Base-by-base conservation (phyloP, 768 basidiomycete species). In the Auricularia auricula-judae region DNA sequence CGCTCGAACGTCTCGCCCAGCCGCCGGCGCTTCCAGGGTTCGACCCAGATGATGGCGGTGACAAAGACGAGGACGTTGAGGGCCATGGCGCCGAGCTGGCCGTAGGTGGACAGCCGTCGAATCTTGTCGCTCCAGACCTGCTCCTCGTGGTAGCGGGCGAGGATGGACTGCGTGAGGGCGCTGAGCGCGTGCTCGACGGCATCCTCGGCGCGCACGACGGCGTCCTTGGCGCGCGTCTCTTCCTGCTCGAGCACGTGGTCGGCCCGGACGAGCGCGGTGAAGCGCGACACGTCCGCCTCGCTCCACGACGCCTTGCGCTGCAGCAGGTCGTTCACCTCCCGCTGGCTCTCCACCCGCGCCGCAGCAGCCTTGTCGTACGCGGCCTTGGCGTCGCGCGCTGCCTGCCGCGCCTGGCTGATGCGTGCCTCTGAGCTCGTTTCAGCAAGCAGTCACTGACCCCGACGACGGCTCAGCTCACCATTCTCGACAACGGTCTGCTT, bases 101-200 rank as follows among this genome's bases (percentile, higher is more conserved):
- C 95, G 73, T 98, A 98, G 3, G 97, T 98, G 67, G 91, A 93
- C 34, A 89, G 88, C 69, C 91, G 93, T 42, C 97, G 86, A 66
- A 99, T 97, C 77, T 99, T 99, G 79, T 99, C 96, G 63, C 91
- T 93, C 97, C 97, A 99, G 2, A 98, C 86, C 74, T 99, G 97
- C 73, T 99, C 97, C 76, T 98, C 96, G 77, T 98, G 96, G 74
- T 98, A 98, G 44, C 96, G 70, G 61, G 84, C 86, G 65, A 99
- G 82, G 70, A 98, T 98, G 10, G 83, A 80, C 64, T 86, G 86
- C 88, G 96, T 91, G 68, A 98, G 81, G 71, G 86, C 88, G 70
- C 81, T 87, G 73, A 98, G 97, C 69, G 88, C 91, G 56, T 83
- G 82, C 68, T 99, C 97, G 18, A 93, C 91, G 1, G 82, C 84